Evolutionary conservation across 1,284 basidiomycete genomes (phyloP).

Genomic region (Boletus sp.): DNA sequence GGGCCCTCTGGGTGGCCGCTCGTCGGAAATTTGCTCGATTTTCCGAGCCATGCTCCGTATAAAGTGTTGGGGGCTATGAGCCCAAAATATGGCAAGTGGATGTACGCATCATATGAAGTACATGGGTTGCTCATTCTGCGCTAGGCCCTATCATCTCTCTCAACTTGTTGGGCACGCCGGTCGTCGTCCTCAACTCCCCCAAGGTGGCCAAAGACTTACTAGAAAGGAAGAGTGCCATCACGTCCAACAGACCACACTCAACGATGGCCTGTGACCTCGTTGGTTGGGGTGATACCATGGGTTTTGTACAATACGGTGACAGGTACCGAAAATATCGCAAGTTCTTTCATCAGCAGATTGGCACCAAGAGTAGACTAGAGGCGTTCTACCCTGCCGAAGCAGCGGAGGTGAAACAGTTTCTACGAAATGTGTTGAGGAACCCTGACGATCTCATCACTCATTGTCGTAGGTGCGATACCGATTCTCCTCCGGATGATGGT

Average conservation of each 20-base stretch:
- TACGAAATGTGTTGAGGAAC: constrained; percentile 17
- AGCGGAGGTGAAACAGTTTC: constrained; percentile 18
- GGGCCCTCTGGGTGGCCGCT: constrained; percentile 31
- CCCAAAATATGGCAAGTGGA: constrained; percentile 39
- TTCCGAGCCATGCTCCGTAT: constrained; percentile 41
- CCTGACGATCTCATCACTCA: too few species aligned
- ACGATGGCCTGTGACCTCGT: too few species aligned
- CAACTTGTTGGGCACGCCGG: not conserved
- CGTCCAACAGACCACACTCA: not conserved
- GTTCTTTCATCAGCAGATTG: not conserved
- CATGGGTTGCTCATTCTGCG: constrained; percentile 34
- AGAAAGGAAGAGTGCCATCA: constrained; percentile 21
- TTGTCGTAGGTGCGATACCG: too few species aligned
- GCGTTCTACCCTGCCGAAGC: constrained; percentile 13
- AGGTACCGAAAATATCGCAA: too few species aligned
- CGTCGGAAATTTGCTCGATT: constrained; percentile 40
- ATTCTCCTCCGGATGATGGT: too few species aligned
- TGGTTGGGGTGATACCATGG: too few species aligned
- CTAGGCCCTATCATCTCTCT: constrained; percentile 18
- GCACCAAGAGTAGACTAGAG: constrained; percentile 6
- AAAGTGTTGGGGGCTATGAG: constrained; percentile 45
- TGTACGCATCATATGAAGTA: constrained; percentile 32
- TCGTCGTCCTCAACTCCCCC: not conserved
- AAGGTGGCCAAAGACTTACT: constrained; percentile 20
- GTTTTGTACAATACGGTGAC: too few species aligned